phyloP scores from a whole-genome alignment of 169 alveolate species.

The Eimeria sp. region DNA sequence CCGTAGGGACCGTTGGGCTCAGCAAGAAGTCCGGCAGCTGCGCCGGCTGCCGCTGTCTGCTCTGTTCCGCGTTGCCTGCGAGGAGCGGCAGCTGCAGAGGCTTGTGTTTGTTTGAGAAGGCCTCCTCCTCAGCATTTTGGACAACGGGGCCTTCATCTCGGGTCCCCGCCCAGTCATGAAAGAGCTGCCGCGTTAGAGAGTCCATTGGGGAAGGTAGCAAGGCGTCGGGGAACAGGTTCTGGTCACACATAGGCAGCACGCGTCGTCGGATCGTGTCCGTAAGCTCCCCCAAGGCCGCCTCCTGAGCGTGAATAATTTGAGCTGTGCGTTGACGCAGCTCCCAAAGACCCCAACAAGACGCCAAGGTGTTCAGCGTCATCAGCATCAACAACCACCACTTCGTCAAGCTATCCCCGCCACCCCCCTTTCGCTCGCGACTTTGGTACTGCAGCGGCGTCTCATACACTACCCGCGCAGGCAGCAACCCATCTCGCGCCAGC shows the following conservation, averaged over 20 bases:
- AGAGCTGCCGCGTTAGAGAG: slow-evolving; percentile 10
- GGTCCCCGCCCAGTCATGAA: slow-evolving; percentile 3
- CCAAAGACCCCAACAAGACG: slow-evolving; percentile 47
- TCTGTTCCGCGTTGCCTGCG: not conserved
- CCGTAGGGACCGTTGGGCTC: slow-evolving; percentile 16
- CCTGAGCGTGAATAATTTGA: slow-evolving; percentile 52
- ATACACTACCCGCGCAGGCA: slow-evolving; percentile 48
- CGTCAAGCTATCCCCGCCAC: not conserved
- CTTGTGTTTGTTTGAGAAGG: not conserved
- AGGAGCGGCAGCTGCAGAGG: slow-evolving; percentile 18
- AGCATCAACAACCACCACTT: slow-evolving; percentile 56
- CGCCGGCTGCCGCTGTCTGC: slow-evolving; percentile 18
- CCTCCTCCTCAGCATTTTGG: not conserved
- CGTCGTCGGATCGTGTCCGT: slow-evolving; percentile 23
- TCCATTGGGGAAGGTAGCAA: slow-evolving; percentile 32
- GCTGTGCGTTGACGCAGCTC: slow-evolving; percentile 48
- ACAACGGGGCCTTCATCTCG: not conserved
- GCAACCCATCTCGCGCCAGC: not conserved
- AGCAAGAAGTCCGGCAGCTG: slow-evolving; percentile 49
- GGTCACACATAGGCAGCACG: slow-evolving; percentile 22
- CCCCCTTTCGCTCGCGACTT: slow-evolving; percentile 14
- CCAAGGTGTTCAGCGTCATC: slow-evolving; percentile 38
- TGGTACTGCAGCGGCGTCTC: slow-evolving; percentile 37
- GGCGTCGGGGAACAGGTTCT: slow-evolving; percentile 10
- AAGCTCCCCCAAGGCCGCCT: slow-evolving; percentile 67